Base-by-base conservation (phyloP, 192 early-diverging fungal genomes). In the Chytriomyces sp. region DNA sequence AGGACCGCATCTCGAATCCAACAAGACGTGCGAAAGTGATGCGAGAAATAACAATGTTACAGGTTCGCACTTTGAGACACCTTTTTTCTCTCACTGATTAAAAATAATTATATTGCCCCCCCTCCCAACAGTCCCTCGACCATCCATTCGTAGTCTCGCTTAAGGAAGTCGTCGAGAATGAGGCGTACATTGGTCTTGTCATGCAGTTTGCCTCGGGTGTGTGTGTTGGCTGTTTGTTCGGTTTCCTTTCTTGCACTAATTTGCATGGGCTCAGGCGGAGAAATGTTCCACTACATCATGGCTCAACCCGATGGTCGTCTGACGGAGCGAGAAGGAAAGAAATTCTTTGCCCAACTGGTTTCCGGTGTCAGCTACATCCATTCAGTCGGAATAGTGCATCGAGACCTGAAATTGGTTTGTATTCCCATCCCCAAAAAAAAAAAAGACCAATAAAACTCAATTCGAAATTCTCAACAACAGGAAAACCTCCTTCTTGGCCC, bases 201-300 rank as follows among this genome's bases (percentile, higher is more conserved):
- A 91, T 98, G 81, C 95, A 98, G 83, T 98, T 44, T 43, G 73
- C 73, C 7, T 67, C 65, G 26, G 72, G 47, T 68, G 11, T 9
- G 53, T n/a, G n/a, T n/a, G n/a, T n/a, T n/a, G n/a, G 46, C 0
- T 50, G 26, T 46, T 28, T 67, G 9, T 45, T 45, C 18, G 23
- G 13, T 67, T 76, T 50, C 9, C 7, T 67, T 91, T 95, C 62
- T 89, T 87, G 67, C 89, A 94, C 35, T 91, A 92, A 79, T 92
- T n/a, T n/a, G n/a, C n/a, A n/a, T n/a, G n/a, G 60, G 18, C 10
- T 7, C 67, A 90, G 94, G 94, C 69, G 97, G 97, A 46, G 97
- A 99, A 84, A 86, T 99, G 62, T 99, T 99, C 82, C 96, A 99
- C 83, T 92, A 98, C 83, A 97, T 99, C 71, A 88, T 99, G 64